Evolutionary conservation across 768 basidiomycete genomes (phyloP).

Genomic region (Amanita polypyramis): DNA sequence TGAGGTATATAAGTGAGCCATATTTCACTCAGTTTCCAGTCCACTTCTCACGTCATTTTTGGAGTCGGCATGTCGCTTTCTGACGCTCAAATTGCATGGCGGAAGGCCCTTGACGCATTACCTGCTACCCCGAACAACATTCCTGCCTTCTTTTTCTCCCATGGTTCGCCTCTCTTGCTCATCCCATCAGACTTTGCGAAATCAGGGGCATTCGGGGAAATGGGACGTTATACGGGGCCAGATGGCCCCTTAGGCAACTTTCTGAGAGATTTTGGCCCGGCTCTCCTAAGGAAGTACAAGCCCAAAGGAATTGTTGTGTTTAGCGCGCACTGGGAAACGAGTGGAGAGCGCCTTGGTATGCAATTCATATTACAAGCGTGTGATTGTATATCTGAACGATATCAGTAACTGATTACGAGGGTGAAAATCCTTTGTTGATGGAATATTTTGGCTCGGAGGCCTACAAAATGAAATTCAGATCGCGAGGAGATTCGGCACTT

Average conservation of each 20-base stretch:
- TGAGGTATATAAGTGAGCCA: too few relatives aligned
- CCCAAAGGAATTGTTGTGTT: slow-evolving; percentile 76
- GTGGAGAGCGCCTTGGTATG: slow-evolving; percentile 44
- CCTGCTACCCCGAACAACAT: slow-evolving; percentile 50
- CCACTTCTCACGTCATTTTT: too few relatives aligned
- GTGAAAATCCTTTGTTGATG: slow-evolving; percentile 63
- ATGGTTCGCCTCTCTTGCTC: slow-evolving; percentile 50
- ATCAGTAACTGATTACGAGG: slow-evolving; percentile 62
- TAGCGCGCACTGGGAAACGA: slow-evolving; percentile 76
- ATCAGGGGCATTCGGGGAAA: too few relatives aligned
- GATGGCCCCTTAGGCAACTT: slow-evolving; percentile 47
- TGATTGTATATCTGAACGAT: not conserved
- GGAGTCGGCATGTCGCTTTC: not conserved
- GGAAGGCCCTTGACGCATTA: slow-evolving; percentile 39
- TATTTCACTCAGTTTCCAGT: slow-evolving; percentile 4
- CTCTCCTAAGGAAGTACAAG: slow-evolving; percentile 55
- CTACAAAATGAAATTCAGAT: slow-evolving; percentile 60
- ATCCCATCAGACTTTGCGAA: too few relatives aligned
- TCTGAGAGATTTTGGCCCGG: slow-evolving; percentile 54
- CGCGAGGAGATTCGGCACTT: slow-evolving; percentile 47
- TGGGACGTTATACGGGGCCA: slow-evolving; percentile 26
- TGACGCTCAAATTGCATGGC: slow-evolving; percentile 29
- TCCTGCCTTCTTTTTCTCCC: slow-evolving; percentile 69
- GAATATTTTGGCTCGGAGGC: slow-evolving; percentile 63
- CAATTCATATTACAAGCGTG: not conserved